These are phyloP conservation scores for Chlamydomonas reinhardtii DNA, from an alignment of 163 green algal species.

Conservation along the genomic window DNA sequence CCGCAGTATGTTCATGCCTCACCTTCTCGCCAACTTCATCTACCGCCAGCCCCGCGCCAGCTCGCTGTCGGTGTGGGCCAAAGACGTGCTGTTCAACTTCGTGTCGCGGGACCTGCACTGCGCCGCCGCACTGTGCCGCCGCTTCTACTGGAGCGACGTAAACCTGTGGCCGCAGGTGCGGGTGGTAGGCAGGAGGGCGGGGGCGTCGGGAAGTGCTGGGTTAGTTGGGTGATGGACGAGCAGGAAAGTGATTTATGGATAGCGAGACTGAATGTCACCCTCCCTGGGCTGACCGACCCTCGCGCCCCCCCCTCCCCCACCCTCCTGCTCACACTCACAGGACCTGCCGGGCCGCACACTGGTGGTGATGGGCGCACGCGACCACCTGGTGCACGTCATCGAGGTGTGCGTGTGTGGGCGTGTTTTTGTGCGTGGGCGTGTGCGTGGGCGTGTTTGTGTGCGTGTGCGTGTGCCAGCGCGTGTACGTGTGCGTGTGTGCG, in stretches of 20 bases:
- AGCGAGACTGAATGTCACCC: no score
- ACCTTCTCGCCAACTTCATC: conserved; percentile 66
- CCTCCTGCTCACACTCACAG: not conserved
- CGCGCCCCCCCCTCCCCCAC: no score
- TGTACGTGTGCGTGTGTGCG: no score
- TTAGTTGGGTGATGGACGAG: no score
- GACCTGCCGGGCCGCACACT: not conserved
- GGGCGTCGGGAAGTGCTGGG: no score
- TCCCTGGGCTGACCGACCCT: no score
- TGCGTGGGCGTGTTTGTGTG: no score
- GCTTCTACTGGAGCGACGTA: conserved; percentile 58
- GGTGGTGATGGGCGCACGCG: not conserved
- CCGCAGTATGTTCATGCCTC: conserved; percentile 68
- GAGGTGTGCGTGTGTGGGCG: not conserved
- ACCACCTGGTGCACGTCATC: not conserved
- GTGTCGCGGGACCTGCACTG: conserved; percentile 43
- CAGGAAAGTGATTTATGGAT: no score
- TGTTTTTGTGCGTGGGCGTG: no score
- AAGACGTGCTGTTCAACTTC: conserved; percentile 40
- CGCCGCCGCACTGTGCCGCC: conserved; percentile 39
- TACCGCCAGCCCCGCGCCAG: conserved; percentile 53
- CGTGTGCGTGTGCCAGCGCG: no score
- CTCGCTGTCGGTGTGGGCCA: not conserved
- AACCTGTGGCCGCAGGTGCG: conserved; percentile 61
- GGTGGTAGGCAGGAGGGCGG: no score